A percentile compares a stretch with the other conserved stretches of the same genome.
phyloP scores from a whole-genome alignment of 2,329 filamentous ascomycete genomes.

The Dactylonectria estremocensis region DNA sequence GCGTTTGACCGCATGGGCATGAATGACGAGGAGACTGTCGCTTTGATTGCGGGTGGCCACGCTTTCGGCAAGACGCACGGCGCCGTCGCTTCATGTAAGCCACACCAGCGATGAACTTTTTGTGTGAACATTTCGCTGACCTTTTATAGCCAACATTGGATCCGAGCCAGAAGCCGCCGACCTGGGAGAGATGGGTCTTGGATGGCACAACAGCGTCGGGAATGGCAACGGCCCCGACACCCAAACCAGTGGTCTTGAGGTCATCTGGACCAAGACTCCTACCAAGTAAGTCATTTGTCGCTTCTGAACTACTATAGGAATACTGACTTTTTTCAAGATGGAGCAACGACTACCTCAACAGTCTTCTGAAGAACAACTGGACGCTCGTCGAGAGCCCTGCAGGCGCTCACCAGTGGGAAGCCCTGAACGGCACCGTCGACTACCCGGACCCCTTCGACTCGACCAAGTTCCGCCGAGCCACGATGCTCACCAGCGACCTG shows the following conservation, averaged over 20 bases:
- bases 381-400: constrained; percentile 82
- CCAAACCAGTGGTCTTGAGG: constrained; percentile 84
- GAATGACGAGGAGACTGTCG: constrained; percentile 87
- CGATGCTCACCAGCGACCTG: constrained; percentile 83
- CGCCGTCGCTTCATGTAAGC: constrained; percentile 69
- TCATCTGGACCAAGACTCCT: constrained; percentile 84
- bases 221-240: constrained; percentile 79
- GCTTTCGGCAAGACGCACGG: constrained; percentile 87
- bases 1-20: constrained; percentile 87
- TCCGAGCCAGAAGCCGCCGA: constrained; percentile 76
- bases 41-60: constrained; percentile 84
- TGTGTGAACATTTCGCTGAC: constrained; percentile 2
- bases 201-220: constrained; percentile 77
- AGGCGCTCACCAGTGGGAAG: constrained; percentile 83
- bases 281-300: constrained; percentile 61
- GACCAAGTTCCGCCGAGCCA: constrained; percentile 81
- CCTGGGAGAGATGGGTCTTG: constrained; percentile 78
- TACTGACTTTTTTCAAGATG: constrained; percentile 58
- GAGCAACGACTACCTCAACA: constrained; percentile 82
- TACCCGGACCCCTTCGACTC: constrained; percentile 81
- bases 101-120: background rate
- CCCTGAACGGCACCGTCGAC: constrained; percentile 77
- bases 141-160: constrained; percentile 67
- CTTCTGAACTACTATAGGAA: background rate
- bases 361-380: constrained; percentile 86